These are phyloP conservation scores for Millerozyma miso DNA, from an alignment of 805 yeast genomes.

Conservation along the genomic window DNA sequence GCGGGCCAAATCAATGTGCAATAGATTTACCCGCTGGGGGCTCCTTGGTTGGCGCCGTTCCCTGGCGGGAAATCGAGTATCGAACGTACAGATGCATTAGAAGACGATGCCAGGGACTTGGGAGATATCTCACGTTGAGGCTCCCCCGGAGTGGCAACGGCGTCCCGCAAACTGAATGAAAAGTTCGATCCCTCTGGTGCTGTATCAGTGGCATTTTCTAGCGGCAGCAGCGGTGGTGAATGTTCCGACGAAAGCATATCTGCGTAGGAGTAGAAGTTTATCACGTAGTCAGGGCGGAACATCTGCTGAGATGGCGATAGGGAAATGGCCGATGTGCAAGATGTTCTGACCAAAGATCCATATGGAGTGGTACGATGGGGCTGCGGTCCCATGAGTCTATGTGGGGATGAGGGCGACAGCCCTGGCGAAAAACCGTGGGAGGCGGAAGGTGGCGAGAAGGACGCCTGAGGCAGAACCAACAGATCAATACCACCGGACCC, in stretches of 20 bases:
- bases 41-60: too few species aligned
- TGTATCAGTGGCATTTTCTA: neutral
- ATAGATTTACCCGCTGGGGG: too few species aligned
- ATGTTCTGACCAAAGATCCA: neutral
- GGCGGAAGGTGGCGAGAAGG: neutral
- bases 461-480: neutral
- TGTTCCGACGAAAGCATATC: slow-evolving; percentile 1
- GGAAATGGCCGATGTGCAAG: neutral
- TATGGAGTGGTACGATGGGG: neutral
- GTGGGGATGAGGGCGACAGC: neutral
- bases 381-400: neutral
- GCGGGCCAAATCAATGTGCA: too few species aligned
- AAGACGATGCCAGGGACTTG: neutral
- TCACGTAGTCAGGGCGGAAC: neutral
- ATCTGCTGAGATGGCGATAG: neutral
- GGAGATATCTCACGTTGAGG: neutral
- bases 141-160: neutral
- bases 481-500: neutral
- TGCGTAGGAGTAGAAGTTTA: slow-evolving; percentile 3
- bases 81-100: neutral
- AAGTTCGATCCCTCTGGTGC: neutral
- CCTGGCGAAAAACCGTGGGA: neutral
- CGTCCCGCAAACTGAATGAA: neutral
- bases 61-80: neutral
- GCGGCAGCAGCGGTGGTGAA: neutral